These are phyloP conservation scores for Eleusine indica DNA, from an alignment of 176 grass and related monocot species.

Conservation along the genomic window DNA sequence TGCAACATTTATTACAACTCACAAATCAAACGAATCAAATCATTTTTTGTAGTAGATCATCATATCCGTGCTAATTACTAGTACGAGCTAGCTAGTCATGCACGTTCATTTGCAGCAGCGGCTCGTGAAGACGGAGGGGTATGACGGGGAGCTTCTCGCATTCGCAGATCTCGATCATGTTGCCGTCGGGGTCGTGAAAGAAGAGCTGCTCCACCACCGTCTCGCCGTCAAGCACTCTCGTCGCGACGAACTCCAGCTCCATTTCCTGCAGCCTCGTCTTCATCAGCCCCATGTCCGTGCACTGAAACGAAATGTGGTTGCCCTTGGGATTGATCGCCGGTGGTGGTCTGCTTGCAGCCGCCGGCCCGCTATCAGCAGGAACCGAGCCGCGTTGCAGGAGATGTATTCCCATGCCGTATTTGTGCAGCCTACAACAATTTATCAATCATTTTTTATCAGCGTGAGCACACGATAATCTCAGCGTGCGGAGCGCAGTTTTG, in stretches of 20 bases:
- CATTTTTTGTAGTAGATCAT: background rate
- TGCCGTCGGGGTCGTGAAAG: conserved; percentile 80
- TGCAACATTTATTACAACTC: background rate
- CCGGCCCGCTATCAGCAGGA: background rate
- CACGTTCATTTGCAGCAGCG: background rate
- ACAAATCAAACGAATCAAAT: conserved; percentile 14
- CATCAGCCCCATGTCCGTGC: conserved; percentile 44
- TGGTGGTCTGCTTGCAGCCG: background rate
- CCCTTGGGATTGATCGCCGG: conserved; percentile 64
- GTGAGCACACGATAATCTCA: background rate
- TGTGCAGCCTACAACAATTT: conserved; percentile 56
- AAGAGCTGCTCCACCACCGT: conserved; percentile 77
- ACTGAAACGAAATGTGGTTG: conserved; percentile 90
- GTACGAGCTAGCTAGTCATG: background rate
- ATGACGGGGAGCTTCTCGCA: conserved; percentile 69
- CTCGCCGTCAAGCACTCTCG: conserved; percentile 46
- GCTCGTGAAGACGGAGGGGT: conserved; percentile 16
- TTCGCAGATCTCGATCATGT: conserved; percentile 83
- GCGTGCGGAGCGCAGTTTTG: background rate
- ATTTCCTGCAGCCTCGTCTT: conserved; percentile 49
- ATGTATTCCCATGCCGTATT: conserved; percentile 68
- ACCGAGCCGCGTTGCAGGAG: conserved; percentile 54
- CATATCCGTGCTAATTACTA: background rate
- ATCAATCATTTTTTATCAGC: background rate
- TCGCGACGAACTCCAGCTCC: conserved; percentile 47